Conservation (phyloP, 768 basidiomycete genomes). For the Lactifluus piperatus region DNA sequence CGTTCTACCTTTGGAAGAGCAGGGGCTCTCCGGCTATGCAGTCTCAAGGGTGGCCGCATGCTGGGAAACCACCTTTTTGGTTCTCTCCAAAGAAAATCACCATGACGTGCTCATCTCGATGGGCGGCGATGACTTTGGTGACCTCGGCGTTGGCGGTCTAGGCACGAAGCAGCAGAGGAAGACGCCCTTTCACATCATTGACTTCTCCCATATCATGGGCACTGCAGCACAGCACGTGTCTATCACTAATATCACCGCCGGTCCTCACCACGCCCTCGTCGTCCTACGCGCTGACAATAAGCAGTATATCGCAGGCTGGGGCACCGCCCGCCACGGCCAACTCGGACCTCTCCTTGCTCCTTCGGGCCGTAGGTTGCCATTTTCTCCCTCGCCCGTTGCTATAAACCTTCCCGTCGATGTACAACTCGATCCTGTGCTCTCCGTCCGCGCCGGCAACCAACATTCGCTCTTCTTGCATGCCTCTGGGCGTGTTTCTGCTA, state of each 20-base stretch:
- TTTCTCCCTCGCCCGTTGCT: constrained; percentile 27
- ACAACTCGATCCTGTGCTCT: constrained; percentile 19
- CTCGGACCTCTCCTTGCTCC: constrained; percentile 39
- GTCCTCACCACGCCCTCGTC: constrained; percentile 64
- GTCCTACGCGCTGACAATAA: constrained; percentile 29
- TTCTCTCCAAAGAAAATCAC: constrained; percentile 36
- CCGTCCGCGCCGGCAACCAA: constrained; percentile 41
- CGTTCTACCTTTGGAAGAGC: constrained; percentile 30
- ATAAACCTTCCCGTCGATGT: constrained; percentile 27
- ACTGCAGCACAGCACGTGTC: constrained; percentile 15
- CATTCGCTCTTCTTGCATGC: constrained; percentile 38
- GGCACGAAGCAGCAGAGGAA: constrained; percentile 10
- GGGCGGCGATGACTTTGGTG: constrained; percentile 81
- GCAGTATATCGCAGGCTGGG: constrained; percentile 63
- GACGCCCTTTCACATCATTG: constrained; percentile 33
- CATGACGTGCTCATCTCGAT: constrained; percentile 61
- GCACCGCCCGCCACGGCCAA: constrained; percentile 77
- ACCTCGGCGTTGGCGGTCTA: constrained; percentile 49
- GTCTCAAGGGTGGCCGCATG: constrained; percentile 48
- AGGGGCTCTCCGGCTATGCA: constrained; percentile 35
- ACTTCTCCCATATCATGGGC: constrained; percentile 27
- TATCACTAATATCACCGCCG: constrained; percentile 45
- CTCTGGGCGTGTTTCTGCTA: constrained; percentile 38
- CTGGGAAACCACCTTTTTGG: constrained; percentile 83
- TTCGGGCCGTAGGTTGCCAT: constrained; percentile 24